Evolutionary conservation across 139 green algal genomes (phyloP).

Genomic region (Ostreobium quekettii): DNA sequence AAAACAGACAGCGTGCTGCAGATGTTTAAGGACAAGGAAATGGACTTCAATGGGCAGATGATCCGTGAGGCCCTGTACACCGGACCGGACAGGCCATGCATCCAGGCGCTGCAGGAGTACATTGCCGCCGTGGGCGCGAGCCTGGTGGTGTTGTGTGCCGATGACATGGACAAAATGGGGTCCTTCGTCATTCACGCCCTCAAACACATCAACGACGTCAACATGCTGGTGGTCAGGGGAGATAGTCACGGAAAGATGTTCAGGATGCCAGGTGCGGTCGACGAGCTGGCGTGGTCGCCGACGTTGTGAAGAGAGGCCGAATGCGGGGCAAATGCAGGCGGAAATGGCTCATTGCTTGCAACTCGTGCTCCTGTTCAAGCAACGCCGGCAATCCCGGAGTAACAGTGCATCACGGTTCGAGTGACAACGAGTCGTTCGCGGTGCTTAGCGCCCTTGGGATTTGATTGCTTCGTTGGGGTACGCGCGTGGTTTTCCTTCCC

Average conservation of each 20-base stretch:
- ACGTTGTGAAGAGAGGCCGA: too few species aligned
- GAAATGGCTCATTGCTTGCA: too few species aligned
- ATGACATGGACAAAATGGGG: neutral
- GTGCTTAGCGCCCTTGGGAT: too few species aligned
- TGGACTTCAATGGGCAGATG: neutral
- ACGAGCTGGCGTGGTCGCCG: too few species aligned
- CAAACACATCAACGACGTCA: neutral
- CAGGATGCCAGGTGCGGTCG: neutral
- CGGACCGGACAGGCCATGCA: neutral
- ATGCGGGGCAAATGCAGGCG: too few species aligned
- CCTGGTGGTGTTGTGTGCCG: neutral
- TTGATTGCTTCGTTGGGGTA: too few species aligned
- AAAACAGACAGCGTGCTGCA: neutral
- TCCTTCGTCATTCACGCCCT: slow-evolving; percentile 1
- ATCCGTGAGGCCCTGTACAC: neutral
- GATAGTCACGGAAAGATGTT: neutral
- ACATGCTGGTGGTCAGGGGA: neutral
- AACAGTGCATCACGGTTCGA: too few species aligned
- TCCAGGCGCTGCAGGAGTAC: neutral
- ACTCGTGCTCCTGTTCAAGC: too few species aligned
- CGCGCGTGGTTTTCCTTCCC: too few species aligned
- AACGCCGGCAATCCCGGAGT: too few species aligned
- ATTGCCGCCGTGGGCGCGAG: neutral
- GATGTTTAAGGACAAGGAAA: neutral
- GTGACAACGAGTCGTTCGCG: too few species aligned